These are phyloP conservation scores for Ascochyta viciae-villosae DNA, from an alignment of 2,329 filamentous ascomycete species.

Conservation along the genomic window DNA sequence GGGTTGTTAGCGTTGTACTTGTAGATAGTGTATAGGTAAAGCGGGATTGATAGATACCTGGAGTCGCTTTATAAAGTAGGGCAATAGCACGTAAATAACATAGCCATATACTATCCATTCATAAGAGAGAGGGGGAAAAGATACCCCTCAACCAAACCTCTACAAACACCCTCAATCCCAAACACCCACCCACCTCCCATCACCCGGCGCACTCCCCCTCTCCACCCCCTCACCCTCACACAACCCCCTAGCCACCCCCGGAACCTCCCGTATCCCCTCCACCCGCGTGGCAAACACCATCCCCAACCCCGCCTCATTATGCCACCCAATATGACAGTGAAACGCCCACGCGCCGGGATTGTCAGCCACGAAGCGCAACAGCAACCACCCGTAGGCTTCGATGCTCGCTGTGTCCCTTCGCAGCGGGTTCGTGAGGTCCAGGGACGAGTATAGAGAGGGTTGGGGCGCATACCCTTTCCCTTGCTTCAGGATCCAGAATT, in stretches of 20 bases:
- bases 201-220: constrained; percentile 57
- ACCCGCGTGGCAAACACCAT: constrained; percentile 65
- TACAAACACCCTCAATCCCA: constrained; percentile 6
- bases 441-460: constrained; percentile 30
- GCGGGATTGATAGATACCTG: too few relatives aligned
- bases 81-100: too few relatives aligned
- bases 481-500: constrained; percentile 69
- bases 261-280: constrained; percentile 57
- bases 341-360: constrained; percentile 69
- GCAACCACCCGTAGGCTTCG: constrained; percentile 69
- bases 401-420: constrained; percentile 73
- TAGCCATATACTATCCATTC: too few relatives aligned
- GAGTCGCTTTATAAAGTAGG: too few relatives aligned
- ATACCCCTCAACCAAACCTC: neutral
- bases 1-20: too few relatives aligned
- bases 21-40: too few relatives aligned
- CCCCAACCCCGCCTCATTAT: constrained; percentile 46
- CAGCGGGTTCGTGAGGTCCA: constrained; percentile 52
- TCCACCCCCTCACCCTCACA: constrained; percentile 55
- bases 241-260: constrained; percentile 54
- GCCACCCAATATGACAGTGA: constrained; percentile 80
- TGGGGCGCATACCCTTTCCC: constrained; percentile 33
- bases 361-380: constrained; percentile 66
- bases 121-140: too few relatives aligned
- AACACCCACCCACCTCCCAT: constrained; percentile 55